Conservation (phyloP, 176 grass and related monocot genomes). For the Carex cristatella region DNA sequence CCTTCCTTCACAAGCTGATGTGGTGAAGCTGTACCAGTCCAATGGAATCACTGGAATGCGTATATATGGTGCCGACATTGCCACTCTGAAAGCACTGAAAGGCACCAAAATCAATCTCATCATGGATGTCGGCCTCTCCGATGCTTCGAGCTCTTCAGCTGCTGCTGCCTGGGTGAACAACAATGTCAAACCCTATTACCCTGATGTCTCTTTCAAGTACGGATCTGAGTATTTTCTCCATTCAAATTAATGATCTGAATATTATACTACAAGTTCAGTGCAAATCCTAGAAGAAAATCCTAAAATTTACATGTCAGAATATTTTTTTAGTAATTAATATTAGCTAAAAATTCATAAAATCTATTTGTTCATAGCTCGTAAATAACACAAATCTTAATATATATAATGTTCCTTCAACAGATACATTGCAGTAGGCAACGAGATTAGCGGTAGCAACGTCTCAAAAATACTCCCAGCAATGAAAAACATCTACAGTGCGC, state of each 20-base stretch:
- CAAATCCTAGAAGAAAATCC: neutral
- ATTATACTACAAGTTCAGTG: neutral
- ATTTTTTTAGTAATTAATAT: neutral
- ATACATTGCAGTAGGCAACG: conserved; percentile 78
- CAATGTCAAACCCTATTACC: conserved; percentile 27
- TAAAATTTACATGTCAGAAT: neutral
- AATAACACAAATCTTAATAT: neutral
- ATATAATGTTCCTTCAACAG: neutral
- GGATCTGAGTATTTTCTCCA: neutral
- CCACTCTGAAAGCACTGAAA: conserved; percentile 28
- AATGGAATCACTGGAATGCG: conserved; percentile 43
- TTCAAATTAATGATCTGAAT: no score
- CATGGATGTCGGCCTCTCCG: conserved; percentile 30
- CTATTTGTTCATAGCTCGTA: no score
- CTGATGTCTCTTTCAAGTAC: conserved; percentile 24
- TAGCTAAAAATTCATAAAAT: no score
- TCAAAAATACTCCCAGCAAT: conserved; percentile 48
- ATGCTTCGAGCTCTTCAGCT: conserved; percentile 24
- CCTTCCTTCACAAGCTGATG: conserved; percentile 35
- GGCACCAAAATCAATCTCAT: conserved; percentile 32
- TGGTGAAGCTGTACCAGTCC: conserved; percentile 53
- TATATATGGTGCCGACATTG: conserved; percentile 33
- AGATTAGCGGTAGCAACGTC: conserved; percentile 25
- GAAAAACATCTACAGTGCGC: conserved; percentile 42
- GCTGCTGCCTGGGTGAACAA: conserved; percentile 28